These are phyloP conservation scores for Tirmania nivea DNA, from an alignment of 495 filamentous ascomycete genomes.

Conservation along the genomic window DNA sequence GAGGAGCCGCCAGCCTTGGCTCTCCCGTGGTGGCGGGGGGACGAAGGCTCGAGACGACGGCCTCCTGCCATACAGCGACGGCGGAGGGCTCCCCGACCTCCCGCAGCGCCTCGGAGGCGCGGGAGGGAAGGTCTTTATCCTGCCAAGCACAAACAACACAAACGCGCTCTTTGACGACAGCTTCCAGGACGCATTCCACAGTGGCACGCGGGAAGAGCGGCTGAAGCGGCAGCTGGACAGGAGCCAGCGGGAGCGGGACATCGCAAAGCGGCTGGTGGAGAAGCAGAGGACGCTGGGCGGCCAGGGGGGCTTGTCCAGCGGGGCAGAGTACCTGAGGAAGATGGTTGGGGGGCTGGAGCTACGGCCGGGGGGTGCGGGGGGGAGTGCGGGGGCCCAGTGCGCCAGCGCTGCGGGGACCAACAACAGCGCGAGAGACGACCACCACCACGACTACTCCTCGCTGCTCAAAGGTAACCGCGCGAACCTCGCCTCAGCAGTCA, in stretches of 20 bases:
- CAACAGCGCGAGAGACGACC: slow-evolving; percentile 24
- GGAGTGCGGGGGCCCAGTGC: slow-evolving; percentile 4
- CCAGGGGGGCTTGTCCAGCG: background rate
- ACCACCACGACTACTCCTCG: slow-evolving; percentile 5
- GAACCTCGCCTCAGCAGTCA: slow-evolving; percentile 35
- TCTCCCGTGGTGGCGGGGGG: background rate
- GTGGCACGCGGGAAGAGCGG: slow-evolving; percentile 37
- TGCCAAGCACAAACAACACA: slow-evolving; percentile 31
- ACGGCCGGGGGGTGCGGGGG: slow-evolving; percentile 1
- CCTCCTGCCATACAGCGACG: slow-evolving; percentile 2
- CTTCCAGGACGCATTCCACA: slow-evolving; percentile 31
- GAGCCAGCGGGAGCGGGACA: slow-evolving; percentile 59
- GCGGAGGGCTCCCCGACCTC: slow-evolving; percentile 4
- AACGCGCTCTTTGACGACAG: slow-evolving; percentile 48
- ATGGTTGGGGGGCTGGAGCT: background rate
- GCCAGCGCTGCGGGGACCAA: slow-evolving; percentile 4
- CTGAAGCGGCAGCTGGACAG: slow-evolving; percentile 45
- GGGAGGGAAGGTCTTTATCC: slow-evolving; percentile 15
- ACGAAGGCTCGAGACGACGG: slow-evolving; percentile 9
- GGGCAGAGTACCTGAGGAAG: slow-evolving; percentile 15
- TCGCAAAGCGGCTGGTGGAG: slow-evolving; percentile 39
- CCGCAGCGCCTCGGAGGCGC: slow-evolving; percentile 17
- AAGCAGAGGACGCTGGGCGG: background rate
- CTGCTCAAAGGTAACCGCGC: slow-evolving; percentile 32
- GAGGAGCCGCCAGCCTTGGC: slow-evolving; percentile 23